phyloP scores from a whole-genome alignment of 306 rosid species.

The Hippophae gyantsensis region DNA sequence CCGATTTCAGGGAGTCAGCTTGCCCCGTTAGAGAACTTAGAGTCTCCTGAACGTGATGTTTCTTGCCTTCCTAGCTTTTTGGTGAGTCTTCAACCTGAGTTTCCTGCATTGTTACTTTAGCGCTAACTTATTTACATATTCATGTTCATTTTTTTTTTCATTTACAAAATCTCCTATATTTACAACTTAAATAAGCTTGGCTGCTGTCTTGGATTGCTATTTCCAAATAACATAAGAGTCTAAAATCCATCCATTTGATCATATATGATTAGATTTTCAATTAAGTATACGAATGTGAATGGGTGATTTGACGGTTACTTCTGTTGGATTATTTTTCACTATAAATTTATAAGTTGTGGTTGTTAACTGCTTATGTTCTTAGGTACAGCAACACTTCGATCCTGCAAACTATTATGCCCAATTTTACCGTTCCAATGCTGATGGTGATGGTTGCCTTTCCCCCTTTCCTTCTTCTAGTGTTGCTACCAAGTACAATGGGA shows the following conservation, averaged over 20 bases:
- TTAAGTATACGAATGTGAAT: too few species aligned
- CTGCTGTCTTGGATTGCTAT: too few species aligned
- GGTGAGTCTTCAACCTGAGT: conserved; percentile 40
- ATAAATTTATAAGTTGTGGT: conserved; percentile 1
- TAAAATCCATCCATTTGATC: too few species aligned
- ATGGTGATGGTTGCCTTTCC: conserved; percentile 74
- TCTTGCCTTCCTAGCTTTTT: conserved; percentile 75
- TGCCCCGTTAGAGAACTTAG: conserved; percentile 64
- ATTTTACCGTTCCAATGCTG: conserved; percentile 73
- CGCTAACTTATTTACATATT: too few species aligned
- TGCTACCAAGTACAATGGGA: conserved; percentile 64
- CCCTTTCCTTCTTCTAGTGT: conserved; percentile 71
- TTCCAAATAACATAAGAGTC: too few species aligned
- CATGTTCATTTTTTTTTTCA: too few species aligned
- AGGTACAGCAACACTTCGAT: conserved; percentile 80
- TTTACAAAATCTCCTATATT: too few species aligned
- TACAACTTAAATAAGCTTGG: too few species aligned
- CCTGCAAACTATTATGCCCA: conserved; percentile 80
- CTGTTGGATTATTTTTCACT: too few species aligned
- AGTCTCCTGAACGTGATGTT: conserved; percentile 60
- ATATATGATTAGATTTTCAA: too few species aligned
- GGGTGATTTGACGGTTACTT: too few species aligned
- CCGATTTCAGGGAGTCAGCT: conserved; percentile 72
- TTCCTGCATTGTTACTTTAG: not conserved
- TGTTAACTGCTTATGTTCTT: conserved; percentile 19